Percentiles rank a stretch among this genome's conserved stretches.
phyloP scores from a whole-genome alignment of 257 asterid genomes.

The Osmanthus fragrans region DNA sequence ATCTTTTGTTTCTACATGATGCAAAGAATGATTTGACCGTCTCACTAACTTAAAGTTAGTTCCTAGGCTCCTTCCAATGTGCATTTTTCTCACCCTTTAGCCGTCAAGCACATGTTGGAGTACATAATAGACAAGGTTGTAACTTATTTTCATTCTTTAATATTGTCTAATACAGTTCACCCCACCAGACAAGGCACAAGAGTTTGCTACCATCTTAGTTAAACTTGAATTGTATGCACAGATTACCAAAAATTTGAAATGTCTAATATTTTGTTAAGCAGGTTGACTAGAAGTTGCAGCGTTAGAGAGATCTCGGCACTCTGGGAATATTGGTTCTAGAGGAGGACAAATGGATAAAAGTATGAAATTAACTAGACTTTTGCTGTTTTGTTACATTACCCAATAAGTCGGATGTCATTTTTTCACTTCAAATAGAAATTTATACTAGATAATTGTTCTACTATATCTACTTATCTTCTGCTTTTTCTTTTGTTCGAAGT shows the following conservation, averaged over 20 bases:
- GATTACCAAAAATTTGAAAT: neutral
- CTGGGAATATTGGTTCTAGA: conserved; percentile 16
- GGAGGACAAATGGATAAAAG: conserved; percentile 62
- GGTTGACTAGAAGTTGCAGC: conserved; percentile 32
- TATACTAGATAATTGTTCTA: conserved; percentile 2
- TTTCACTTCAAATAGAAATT: neutral
- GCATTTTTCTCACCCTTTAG: neutral
- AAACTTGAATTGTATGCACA: conserved; percentile 1
- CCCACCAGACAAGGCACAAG: neutral
- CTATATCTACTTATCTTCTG: neutral
- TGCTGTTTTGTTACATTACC: neutral
- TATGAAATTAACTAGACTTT: conserved; percentile 33
- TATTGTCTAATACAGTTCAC: neutral
- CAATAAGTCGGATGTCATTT: conserved; percentile 5
- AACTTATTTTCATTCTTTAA: neutral
- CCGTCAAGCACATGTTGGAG: neutral
- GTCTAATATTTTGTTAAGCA: conserved; percentile 25
- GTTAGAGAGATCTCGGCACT: conserved; percentile 24
- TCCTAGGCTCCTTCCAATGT: neutral
- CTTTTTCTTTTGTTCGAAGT: neutral
- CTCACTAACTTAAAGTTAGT: neutral
- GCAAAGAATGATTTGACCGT: neutral
- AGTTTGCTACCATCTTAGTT: neutral
- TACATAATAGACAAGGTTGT: neutral
- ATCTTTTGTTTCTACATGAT: neutral